Evolutionary conservation across 2,329 filamentous ascomycete species (phyloP).

Genomic region (Bipolaris cookei): DNA sequence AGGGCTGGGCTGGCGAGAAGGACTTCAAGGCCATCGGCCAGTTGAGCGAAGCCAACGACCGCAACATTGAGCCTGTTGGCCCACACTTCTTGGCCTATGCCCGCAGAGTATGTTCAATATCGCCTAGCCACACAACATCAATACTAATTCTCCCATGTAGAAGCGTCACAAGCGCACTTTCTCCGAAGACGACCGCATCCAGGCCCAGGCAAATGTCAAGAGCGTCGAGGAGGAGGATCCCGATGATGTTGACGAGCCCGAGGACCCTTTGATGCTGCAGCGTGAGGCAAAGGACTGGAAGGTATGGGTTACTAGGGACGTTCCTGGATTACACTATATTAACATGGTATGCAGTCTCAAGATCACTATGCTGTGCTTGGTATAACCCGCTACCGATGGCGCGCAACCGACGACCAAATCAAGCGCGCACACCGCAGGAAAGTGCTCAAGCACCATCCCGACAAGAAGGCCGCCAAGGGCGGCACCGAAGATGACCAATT

Average conservation of each 20-base stretch:
- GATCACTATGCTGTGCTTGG: conserved; percentile 98
- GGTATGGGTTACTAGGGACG: conserved; percentile 58
- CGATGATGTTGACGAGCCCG: conserved; percentile 89
- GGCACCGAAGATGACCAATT: conserved; percentile 92
- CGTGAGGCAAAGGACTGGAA: conserved; percentile 99
- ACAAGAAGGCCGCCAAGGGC: conserved; percentile 95
- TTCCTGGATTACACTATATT: not conserved
- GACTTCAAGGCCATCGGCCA: conserved; percentile 86
- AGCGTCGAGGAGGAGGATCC: conserved; percentile 91
- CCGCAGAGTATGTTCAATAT: conserved; percentile 69
- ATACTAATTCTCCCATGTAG: conserved; percentile 45
- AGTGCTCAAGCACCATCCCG: conserved; percentile 97
- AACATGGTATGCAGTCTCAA: conserved; percentile 65
- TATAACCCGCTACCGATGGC: conserved; percentile 87
- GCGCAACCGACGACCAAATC: conserved; percentile 96
- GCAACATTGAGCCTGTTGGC: conserved; percentile 93
- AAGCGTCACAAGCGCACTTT: conserved; percentile 95
- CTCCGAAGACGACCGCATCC: conserved; percentile 96
- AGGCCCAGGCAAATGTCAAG: conserved; percentile 93
- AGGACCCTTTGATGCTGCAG: conserved; percentile 90
- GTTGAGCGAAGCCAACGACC: conserved; percentile 77
- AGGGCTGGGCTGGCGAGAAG: conserved; percentile 85
- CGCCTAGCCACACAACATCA: not conserved
- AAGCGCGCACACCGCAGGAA: conserved; percentile 99
- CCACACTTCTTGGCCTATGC: conserved; percentile 98